Conservation (phyloP, 1,284 basidiomycete genomes). For the Ceratobasidium sp. region DNA sequence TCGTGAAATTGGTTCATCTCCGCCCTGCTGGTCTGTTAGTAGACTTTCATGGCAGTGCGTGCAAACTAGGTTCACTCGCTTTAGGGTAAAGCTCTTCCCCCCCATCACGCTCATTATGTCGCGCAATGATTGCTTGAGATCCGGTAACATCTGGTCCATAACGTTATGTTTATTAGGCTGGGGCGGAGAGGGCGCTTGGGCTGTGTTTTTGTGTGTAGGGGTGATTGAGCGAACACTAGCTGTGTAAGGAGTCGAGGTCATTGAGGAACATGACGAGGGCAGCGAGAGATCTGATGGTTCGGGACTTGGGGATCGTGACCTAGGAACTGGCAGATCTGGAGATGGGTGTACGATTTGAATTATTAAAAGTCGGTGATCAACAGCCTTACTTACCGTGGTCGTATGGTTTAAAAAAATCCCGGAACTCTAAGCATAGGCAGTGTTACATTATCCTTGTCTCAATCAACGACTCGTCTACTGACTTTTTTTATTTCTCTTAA, state of each 20-base stretch:
- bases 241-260: no score
- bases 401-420: not conserved
- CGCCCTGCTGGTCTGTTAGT: not conserved
- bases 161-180: no score
- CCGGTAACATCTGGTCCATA: not conserved
- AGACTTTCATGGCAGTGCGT: not conserved
- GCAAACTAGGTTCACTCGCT: not conserved
- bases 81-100: not conserved
- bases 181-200: not conserved
- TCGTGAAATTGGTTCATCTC: not conserved
- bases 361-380: not conserved
- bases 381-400: not conserved
- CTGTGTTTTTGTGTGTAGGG: no score
- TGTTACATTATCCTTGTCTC: not conserved
- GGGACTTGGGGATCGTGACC: no score
- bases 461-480: not conserved
- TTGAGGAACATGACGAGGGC: no score
- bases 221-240: no score
- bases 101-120: not conserved
- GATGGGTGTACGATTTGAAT: not conserved
- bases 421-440: not conserved
- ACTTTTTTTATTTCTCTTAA: no score
- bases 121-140: not conserved
- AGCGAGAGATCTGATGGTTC: not conserved
- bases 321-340: no score